A percentile compares a stretch with the other conserved stretches of the same genome.
phyloP scores from a whole-genome alignment of 2,329 filamentous ascomycete genomes.

The Aciculosporium take region DNA sequence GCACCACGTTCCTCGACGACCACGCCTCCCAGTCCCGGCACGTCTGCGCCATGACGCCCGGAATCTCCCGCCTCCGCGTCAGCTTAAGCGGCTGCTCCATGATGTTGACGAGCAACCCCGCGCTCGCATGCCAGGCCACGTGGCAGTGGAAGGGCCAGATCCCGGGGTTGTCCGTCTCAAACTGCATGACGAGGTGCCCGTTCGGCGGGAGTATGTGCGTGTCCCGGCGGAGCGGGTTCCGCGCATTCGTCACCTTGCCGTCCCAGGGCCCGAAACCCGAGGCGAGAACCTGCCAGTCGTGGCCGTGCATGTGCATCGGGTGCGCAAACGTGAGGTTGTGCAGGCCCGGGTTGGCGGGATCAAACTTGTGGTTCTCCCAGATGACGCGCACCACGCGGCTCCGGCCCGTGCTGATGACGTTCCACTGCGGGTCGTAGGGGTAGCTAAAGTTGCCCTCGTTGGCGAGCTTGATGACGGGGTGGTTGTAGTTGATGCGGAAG shows the following conservation, averaged over 20 bases:
- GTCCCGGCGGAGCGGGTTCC: conserved; percentile 38
- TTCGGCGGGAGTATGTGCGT: conserved; percentile 30
- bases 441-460: conserved; percentile 1
- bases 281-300: conserved; percentile 18
- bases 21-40: background rate
- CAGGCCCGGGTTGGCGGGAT: conserved; percentile 5
- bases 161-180: conserved; percentile 35
- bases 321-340: conserved; percentile 13
- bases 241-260: conserved; percentile 6
- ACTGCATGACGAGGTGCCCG: conserved; percentile 35
- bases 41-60: background rate
- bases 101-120: background rate
- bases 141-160: conserved; percentile 37
- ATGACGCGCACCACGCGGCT: background rate
- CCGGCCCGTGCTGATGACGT: background rate
- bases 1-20: background rate
- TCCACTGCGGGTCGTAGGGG: background rate
- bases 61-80: background rate
- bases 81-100: background rate
- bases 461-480: background rate
- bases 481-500: background rate
- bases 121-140: conserved; percentile 27
- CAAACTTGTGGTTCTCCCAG: conserved; percentile 1
- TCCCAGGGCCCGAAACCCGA: conserved; percentile 13
- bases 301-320: conserved; percentile 24